Evolutionary conservation across 805 yeast species (phyloP).

Genomic region (Cyberlindnera samutprakarnensis): DNA sequence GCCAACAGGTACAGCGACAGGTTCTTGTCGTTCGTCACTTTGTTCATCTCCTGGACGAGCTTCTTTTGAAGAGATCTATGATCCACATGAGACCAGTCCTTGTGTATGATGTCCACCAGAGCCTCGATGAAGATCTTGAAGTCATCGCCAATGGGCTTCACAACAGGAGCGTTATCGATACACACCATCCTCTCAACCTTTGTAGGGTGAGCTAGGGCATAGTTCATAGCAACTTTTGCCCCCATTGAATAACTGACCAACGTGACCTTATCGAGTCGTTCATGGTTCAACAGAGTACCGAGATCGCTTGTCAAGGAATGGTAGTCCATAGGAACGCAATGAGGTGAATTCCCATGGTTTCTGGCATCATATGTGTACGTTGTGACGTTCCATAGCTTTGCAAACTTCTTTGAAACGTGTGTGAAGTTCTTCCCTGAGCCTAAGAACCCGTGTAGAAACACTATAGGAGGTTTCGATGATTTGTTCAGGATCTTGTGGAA

Average conservation of each 20-base stretch:
- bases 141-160: slow-evolving; percentile 24
- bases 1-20: slow-evolving; percentile 13
- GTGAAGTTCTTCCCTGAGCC: slow-evolving; percentile 41
- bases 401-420: slow-evolving; percentile 29
- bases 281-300: slow-evolving; percentile 8
- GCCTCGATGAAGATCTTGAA: slow-evolving; percentile 16
- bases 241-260: slow-evolving; percentile 56
- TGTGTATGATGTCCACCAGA: slow-evolving; percentile 4
- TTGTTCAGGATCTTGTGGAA: slow-evolving; percentile 4
- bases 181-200: slow-evolving; percentile 34
- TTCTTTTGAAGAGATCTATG: slow-evolving; percentile 3
- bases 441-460: slow-evolving; percentile 48
- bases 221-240: slow-evolving; percentile 46
- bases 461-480: slow-evolving; percentile 25
- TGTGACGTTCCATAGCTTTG: slow-evolving; percentile 24
- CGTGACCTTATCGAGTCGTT: slow-evolving; percentile 23
- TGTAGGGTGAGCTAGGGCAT: slow-evolving; percentile 30
- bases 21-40: slow-evolving; percentile 1
- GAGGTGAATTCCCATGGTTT: slow-evolving; percentile 47
- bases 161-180: slow-evolving; percentile 39
- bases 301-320: slow-evolving; percentile 17
- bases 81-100: slow-evolving; percentile 1
- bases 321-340: slow-evolving; percentile 35
- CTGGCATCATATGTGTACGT: slow-evolving; percentile 43
- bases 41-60: slow-evolving; percentile 6